Base-by-base conservation (phyloP, 2,329 filamentous ascomycete species). In the Fusarium austroafricanum region DNA sequence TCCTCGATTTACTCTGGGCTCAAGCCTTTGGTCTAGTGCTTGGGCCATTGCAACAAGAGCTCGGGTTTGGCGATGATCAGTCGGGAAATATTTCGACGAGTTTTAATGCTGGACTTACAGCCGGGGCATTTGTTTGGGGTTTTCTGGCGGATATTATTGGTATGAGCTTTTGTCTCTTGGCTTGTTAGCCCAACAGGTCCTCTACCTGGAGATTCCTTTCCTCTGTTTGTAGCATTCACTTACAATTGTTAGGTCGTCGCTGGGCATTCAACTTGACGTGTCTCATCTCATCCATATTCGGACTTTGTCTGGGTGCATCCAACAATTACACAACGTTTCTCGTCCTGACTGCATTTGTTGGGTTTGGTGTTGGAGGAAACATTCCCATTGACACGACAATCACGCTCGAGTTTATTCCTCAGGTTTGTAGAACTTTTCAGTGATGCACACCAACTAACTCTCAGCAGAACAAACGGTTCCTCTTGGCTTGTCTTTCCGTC, bases 261-360 rank as follows among this genome's bases (percentile, higher is more conserved):
- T 87, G 84, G 82, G 85, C 85, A 1, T 88, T 88, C 76, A 88
- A 88, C 70, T 67, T 86, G 37, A 88, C 86, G 0, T 85, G 85
- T 45, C 78, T 88, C n/a, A 79, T 87, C 53, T 78, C 84, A 1
- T 83, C 83, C 10, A 72, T 84, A 5, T 88, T 88, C 61, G 85
- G 86, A 10, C 74, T 87, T 0, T 82, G 80, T 21, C 79, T 87
- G 2, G 86, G 82, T 15, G 81, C 80, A 3, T 82, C 83, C 10
- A 79, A 83, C 55, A 81, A 75, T 12, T 87, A 87, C 75, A 80
- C 71, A 17, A 81, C 81, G 5, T 84, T 88, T 46, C 78, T 87
- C 20, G 80, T 84, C 15, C 73, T 87, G 10, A 86, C 84, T 3
- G 84, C 85, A 0, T 84, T 87, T 61, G 80, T 84, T 12, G 85